phyloP scores from a whole-genome alignment of 768 basidiomycete genomes.

The Mycena filopes region DNA sequence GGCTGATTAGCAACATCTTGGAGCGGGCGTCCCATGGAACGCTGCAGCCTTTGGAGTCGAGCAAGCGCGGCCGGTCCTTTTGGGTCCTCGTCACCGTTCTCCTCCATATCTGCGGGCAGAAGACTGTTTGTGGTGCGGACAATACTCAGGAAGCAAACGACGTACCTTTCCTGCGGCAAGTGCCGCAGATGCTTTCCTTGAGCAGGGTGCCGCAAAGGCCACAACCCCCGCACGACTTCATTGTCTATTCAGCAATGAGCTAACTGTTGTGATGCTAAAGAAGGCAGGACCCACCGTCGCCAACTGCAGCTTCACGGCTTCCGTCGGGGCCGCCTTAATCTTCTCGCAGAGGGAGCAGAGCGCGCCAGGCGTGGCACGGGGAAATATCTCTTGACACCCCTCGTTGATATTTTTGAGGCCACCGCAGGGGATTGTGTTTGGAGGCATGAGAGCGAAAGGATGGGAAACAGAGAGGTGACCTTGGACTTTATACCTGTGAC shows the following conservation, averaged over 20 bases:
- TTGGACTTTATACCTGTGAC: no score
- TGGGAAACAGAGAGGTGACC: neutral
- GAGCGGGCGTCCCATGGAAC: neutral
- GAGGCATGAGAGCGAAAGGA: neutral
- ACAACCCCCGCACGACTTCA: constrained; percentile 9
- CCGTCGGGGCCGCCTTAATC: neutral
- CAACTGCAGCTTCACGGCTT: neutral
- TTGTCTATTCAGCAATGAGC: neutral
- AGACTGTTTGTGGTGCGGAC: no score
- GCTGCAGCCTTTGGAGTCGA: neutral
- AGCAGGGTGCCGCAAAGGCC: neutral
- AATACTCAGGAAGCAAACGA: neutral
- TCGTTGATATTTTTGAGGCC: neutral
- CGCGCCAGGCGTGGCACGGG: neutral
- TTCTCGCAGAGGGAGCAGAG: neutral
- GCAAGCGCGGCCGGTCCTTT: neutral
- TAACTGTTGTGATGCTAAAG: neutral
- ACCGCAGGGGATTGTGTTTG: neutral
- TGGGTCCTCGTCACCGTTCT: neutral
- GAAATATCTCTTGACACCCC: constrained; percentile 2
- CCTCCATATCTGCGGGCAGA: neutral
- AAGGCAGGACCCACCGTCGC: neutral
- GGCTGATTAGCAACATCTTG: constrained; percentile 1
- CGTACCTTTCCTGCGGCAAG: neutral
- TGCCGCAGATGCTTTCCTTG: neutral